Evolutionary conservation across 495 filamentous ascomycete genomes (phyloP), one percentile per base, ranked within the genome.

Genomic region (Penicillium maclennaniae): DNA sequence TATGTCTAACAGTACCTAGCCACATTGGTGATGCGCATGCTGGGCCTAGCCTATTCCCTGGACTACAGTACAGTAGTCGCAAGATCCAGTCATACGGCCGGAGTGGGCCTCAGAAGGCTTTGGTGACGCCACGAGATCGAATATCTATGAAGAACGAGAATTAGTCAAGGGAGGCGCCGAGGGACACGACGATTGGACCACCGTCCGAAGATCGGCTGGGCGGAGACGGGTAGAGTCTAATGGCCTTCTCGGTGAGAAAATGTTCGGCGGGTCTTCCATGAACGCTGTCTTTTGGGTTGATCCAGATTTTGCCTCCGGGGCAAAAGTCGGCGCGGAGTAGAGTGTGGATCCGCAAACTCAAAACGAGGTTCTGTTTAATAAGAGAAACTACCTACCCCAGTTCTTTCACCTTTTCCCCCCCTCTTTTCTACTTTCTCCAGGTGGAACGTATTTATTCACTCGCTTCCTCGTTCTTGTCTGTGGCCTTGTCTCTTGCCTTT

Each of bases 261-360:
- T 44, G 19, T 52, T 58, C 54, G 47, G 59, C 45, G 59, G 59
- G 48, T 46, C 54, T 61, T 61, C 59, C 43, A 55, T 55, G 54
- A 47, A 20, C 41, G 41, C 21, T n/a, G n/a, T n/a, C n/a, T n/a
- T n/a, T n/a, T n/a, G n/a, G n/a, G n/a, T 40, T 49, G 21, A 31
- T n/a, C 19, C 42, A 50, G 48, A 49, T 16, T 43, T 55, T 36
- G 47, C 47, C 52, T 48, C 56, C 43, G 50, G 55, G 50, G 46
- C 49, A 49, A 44, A 28, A 43, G n/a, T 51, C 48, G 47, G 47
- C 47, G 15, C 15, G 48, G 39, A 40, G 26, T 7, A 50, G 34
- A 43, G 6, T 7, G 38, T 16, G 38, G 38, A 40, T 6, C 48
- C 38, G n/a, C 39, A 41, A 50, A 50, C 48, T 50, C 39, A 50